Evolutionary conservation across 495 filamentous ascomycete genomes (phyloP), one percentile per base, ranked within the genome.

Genomic region (Penicillium simplicissimum): DNA sequence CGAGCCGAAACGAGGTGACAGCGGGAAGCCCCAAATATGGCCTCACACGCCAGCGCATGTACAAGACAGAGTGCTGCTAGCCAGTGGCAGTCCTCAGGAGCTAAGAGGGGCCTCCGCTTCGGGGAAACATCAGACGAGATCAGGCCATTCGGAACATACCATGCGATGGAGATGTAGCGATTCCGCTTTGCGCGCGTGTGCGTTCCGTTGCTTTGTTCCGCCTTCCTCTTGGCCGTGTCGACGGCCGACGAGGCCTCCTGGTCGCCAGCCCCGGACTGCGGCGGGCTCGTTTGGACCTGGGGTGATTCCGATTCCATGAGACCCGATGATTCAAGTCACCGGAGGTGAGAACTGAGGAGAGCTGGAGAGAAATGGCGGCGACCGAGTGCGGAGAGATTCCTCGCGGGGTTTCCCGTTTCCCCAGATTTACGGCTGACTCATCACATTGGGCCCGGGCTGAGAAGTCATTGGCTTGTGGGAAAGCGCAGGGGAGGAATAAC

Each of bases 141-240:
- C 67, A 66, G 57, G 43, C 52, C 58, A 70, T 66, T 66, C 34
- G 53, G 53, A 64, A 62, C 85, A 70, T 83, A 94, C 91, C 92
- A 96, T 67, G 92, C 92, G 66, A 96, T 95, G 37, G 90, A 92
- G 70, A 95, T 94, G 77, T 96, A 96, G 71, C 91, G 81, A 79
- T 84, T 84, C 71, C 81, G 79, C 76, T 84, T 84, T 63, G 81
- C 66, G 74, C 81, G 79, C 67, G 74, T 77, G 33, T 74, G 77
- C 8, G 70, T 79, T 76, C 77, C 79, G 75, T 76, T 77, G 66
- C 64, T 59, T 61, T 77, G 76, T 72, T 80, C 80, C 67, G 73
- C 74, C 63, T 81, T 82, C 63, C 81, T 78, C 72, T 82, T 84
- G 34, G 70, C 69, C 31, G 69, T 68, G 43, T 79, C 75, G 8